phyloP scores from a whole-genome alignment of 2,329 filamentous ascomycete genomes.

The Aspergillus sclerotialis region DNA sequence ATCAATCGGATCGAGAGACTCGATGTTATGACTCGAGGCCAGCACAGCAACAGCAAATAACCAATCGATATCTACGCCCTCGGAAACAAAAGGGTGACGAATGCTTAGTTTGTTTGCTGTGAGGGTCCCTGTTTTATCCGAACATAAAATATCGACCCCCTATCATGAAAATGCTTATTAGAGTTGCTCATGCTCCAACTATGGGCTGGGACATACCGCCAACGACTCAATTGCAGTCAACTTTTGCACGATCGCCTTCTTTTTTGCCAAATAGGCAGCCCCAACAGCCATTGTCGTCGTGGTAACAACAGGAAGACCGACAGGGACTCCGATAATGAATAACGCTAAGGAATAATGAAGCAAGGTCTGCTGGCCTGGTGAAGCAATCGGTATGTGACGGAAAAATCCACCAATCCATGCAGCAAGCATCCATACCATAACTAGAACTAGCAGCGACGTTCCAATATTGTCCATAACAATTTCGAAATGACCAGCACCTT shows the following conservation, averaged over 20 bases:
- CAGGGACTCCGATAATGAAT: constrained; percentile 72
- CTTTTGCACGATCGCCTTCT: constrained; percentile 75
- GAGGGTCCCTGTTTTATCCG: constrained; percentile 76
- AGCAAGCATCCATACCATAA: constrained; percentile 68
- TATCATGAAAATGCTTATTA: constrained; percentile 11
- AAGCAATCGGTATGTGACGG: constrained; percentile 57
- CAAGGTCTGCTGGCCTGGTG: constrained; percentile 53
- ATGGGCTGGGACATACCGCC: constrained; percentile 42
- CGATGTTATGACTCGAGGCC: constrained; percentile 70
- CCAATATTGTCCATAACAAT: constrained; percentile 77
- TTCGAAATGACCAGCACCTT: constrained; percentile 73
- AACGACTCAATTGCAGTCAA: constrained; percentile 71
- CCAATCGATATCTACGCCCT: constrained; percentile 73
- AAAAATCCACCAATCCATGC: constrained; percentile 76
- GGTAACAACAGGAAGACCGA: constrained; percentile 72
- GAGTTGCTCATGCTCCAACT: constrained; percentile 4
- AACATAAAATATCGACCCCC: constrained; percentile 70
- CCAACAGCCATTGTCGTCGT: constrained; percentile 72
- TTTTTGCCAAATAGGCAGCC: constrained; percentile 68
- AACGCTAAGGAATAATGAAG: constrained; percentile 63
- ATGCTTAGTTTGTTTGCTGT: constrained; percentile 59
- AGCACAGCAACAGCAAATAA: constrained; percentile 75
- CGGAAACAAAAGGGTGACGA: constrained; percentile 68
- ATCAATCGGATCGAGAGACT: constrained; percentile 71
- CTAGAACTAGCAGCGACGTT: constrained; percentile 63